These are phyloP conservation scores for Pseudocercospora pini-densiflorae DNA, from an alignment of 2,329 filamentous ascomycete genomes.

Conservation along the genomic window DNA sequence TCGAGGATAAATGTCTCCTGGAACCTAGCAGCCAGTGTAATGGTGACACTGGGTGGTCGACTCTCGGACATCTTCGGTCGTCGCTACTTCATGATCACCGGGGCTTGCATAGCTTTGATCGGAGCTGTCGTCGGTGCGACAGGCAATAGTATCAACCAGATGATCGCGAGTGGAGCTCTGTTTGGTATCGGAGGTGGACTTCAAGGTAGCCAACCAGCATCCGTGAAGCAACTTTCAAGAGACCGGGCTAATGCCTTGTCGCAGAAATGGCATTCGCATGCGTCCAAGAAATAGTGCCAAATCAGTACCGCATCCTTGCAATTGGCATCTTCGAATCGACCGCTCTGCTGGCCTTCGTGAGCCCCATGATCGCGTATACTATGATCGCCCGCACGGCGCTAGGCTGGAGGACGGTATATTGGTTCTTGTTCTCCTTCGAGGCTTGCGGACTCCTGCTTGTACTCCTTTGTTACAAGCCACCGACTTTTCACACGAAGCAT, in stretches of 20 bases:
- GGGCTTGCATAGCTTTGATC: conserved; percentile 30
- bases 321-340: conserved; percentile 34
- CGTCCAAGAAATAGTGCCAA: conserved; percentile 38
- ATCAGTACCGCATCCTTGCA: conserved; percentile 37
- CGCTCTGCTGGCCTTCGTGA: conserved; percentile 31
- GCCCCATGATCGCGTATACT: conserved; percentile 24
- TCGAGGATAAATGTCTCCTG: conserved; percentile 21
- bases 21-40: conserved; percentile 22
- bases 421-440: conserved; percentile 24
- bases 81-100: conserved; percentile 45
- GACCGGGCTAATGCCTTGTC: neutral
- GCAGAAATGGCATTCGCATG: conserved; percentile 35
- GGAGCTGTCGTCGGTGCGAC: conserved; percentile 37
- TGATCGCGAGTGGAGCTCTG: conserved; percentile 35
- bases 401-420: conserved; percentile 22
- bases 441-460: conserved; percentile 36
- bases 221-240: neutral
- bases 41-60: conserved; percentile 15
- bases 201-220: conserved; percentile 17
- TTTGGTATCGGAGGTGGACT: conserved; percentile 36
- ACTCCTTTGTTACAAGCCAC: conserved; percentile 40
- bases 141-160: conserved; percentile 34
- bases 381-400: conserved; percentile 18
- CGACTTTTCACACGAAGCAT: conserved; percentile 40
- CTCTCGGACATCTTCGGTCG: conserved; percentile 31